phyloP scores from a whole-genome alignment of 2,329 filamentous ascomycete species.

The Aureobasidium melanogenum region DNA sequence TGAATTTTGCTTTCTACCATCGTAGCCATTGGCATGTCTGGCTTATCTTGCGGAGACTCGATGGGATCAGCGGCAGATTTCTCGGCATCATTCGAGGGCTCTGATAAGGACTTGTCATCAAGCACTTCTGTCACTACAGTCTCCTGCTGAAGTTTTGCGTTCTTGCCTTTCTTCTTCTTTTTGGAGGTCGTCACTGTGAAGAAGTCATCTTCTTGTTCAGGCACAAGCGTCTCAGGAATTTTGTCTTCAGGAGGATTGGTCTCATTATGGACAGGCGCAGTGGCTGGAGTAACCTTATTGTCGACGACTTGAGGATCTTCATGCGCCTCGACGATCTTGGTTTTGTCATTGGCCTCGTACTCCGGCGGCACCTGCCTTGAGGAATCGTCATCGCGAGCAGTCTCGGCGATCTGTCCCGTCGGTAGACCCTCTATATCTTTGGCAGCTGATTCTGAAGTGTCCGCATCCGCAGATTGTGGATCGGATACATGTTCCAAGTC shows the following conservation, averaged over 20 bases:
- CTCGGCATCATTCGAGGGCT: background rate
- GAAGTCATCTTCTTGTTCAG: background rate
- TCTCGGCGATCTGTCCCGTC: background rate
- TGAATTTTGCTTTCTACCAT: background rate
- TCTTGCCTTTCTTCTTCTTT: constrained; percentile 14
- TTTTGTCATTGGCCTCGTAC: background rate
- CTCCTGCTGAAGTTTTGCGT: background rate
- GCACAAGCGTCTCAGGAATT: background rate
- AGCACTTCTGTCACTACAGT: no score
- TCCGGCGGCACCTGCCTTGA: no score
- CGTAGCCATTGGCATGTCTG: background rate
- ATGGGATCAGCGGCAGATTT: background rate
- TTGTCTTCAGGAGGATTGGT: background rate
- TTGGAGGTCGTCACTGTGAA: constrained; percentile 8
- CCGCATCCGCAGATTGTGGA: background rate
- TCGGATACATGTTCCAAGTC: background rate
- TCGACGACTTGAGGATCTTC: background rate
- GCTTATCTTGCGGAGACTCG: background rate
- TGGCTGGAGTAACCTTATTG: background rate
- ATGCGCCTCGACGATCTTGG: background rate
- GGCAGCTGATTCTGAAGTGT: background rate
- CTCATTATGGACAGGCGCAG: background rate
- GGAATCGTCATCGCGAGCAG: background rate
- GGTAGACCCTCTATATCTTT: background rate
- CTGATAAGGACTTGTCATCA: background rate